Percentiles rank a stretch among this genome's conserved stretches.
phyloP scores from a whole-genome alignment of 305 asterid genomes.

The Fraxinus xanthoxyloides region DNA sequence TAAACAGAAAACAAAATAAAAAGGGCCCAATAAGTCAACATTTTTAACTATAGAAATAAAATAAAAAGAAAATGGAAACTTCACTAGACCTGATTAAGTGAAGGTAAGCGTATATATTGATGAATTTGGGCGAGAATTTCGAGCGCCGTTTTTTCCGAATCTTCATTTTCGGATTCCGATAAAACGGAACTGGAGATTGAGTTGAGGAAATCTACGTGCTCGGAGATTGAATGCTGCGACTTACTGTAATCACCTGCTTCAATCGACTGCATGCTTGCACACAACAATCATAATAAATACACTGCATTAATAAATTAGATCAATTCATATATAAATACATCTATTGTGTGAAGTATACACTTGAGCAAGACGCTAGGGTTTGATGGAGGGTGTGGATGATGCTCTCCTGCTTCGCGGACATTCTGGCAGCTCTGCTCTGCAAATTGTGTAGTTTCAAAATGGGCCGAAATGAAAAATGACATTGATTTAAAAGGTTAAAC shows the following conservation, averaged over 20 bases:
- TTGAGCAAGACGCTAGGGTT: constrained; percentile 51
- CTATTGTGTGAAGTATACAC: constrained; percentile 25
- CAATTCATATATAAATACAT: not conserved
- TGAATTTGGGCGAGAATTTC: constrained; percentile 51
- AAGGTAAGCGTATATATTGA: constrained; percentile 35
- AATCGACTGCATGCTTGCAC: constrained; percentile 38
- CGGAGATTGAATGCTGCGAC: constrained; percentile 39
- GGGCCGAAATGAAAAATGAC: not conserved
- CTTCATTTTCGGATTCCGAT: constrained; percentile 29
- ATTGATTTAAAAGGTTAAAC: not conserved
- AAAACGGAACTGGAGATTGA: constrained; percentile 37
- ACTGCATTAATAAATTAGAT: not conserved
- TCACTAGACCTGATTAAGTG: constrained; percentile 44
- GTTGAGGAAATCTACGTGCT: constrained; percentile 48
- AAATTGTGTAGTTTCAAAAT: not conserved
- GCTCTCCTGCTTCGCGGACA: constrained; percentile 21
- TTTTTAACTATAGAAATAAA: not conserved
- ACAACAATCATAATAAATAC: constrained; percentile 1
- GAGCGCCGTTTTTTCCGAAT: constrained; percentile 33
- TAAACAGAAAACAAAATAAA: constrained; percentile 2
- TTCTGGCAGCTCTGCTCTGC: constrained; percentile 5
- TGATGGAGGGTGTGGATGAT: constrained; percentile 37
- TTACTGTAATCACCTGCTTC: constrained; percentile 44
- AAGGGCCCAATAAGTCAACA: not conserved
- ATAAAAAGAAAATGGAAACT: not conserved